These are phyloP conservation scores for Psilocybe azurescens DNA, from an alignment of 768 basidiomycete species.

Conservation along the genomic window DNA sequence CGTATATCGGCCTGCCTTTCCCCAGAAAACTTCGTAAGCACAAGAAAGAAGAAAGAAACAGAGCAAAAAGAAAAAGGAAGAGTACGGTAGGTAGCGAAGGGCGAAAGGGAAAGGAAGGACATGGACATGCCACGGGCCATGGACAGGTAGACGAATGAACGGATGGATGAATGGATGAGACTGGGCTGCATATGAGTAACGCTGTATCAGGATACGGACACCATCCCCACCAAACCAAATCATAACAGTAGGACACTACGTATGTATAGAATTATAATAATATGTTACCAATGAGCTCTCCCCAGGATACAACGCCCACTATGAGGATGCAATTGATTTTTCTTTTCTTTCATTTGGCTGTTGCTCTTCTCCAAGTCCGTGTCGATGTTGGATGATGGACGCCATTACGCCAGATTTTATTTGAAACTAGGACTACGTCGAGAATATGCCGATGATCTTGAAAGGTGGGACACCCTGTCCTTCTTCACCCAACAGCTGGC, in stretches of 20 bases:
- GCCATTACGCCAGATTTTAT: background rate
- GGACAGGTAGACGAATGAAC: background rate
- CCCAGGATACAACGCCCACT: too few species aligned
- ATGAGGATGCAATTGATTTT: too few species aligned
- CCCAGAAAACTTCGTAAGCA: background rate
- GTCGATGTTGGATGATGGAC: background rate
- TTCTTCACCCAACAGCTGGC: conserved; percentile 86
- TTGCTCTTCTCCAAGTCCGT: background rate
- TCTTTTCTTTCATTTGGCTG: background rate
- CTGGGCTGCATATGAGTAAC: too few species aligned
- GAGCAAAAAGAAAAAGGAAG: background rate
- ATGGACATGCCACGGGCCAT: background rate
- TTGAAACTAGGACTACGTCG: conserved; percentile 51
- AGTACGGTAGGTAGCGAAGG: background rate
- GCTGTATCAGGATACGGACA: too few species aligned
- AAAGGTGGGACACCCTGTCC: conserved; percentile 80
- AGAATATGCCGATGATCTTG: conserved; percentile 91
- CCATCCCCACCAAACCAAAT: too few species aligned
- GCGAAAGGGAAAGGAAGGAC: background rate
- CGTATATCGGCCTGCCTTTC: background rate
- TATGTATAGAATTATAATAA: background rate
- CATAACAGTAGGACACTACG: too few species aligned
- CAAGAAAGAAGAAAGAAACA: background rate
- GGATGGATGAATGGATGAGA: too few species aligned
- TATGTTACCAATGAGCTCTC: background rate